These are phyloP conservation scores for Sedum album DNA, from an alignment of 164 flowering plant genomes.

Conservation along the genomic window DNA sequence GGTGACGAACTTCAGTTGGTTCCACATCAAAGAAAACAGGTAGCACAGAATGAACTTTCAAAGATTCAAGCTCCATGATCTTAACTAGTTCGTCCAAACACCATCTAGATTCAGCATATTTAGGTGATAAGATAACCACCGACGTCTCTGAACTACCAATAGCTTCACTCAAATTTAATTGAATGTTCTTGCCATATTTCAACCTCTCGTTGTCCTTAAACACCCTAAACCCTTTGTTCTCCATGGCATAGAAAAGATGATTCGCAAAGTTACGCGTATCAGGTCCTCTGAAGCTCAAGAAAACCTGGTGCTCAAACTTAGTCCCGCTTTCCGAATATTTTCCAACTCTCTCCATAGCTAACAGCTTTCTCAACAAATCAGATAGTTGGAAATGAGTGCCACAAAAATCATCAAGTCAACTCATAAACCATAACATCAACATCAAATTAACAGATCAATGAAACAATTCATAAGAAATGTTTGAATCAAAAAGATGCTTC, in stretches of 20 bases:
- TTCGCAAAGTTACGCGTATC: not conserved
- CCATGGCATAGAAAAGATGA: not conserved
- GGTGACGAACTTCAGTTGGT: slow-evolving; percentile 3
- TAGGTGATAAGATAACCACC: not conserved
- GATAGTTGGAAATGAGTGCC: not conserved
- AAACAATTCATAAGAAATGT: too few relatives aligned
- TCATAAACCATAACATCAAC: too few relatives aligned
- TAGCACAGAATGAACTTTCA: not conserved
- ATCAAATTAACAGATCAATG: too few relatives aligned
- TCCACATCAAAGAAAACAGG: slow-evolving; percentile 1
- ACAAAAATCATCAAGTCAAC: not conserved
- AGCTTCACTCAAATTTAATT: not conserved
- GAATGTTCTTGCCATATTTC: not conserved
- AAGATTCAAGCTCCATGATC: slow-evolving; percentile 4
- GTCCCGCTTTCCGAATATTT: not conserved
- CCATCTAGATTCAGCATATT: slow-evolving; percentile 3
- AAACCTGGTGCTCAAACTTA: not conserved
- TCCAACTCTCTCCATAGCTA: not conserved
- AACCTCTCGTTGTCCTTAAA: not conserved
- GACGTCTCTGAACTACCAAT: not conserved
- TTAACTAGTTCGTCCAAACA: not conserved
- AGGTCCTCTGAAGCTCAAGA: slow-evolving; percentile 5
- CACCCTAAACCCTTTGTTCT: not conserved
- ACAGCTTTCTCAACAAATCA: not conserved
- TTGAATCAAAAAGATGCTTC: too few relatives aligned